Base-by-base conservation (phyloP, 805 yeast genomes). In the Monosporozyma unispora region DNA sequence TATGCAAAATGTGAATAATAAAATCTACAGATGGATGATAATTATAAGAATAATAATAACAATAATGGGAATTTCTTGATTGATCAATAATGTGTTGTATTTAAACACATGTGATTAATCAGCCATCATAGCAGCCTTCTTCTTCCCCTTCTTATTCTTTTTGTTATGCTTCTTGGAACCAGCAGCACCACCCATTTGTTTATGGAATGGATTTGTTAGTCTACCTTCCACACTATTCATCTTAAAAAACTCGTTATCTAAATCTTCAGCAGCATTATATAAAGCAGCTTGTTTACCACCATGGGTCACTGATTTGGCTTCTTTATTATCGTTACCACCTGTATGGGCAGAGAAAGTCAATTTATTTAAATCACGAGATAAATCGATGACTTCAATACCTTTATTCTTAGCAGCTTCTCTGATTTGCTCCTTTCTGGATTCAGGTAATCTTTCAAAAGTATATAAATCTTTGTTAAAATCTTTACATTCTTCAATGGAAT, bases 221-320 rank as follows among this genome's bases (percentile, higher is more conserved):
- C 76, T 78, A 3, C 95, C 95, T 53, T 74, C 73, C 3, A 82
- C 80, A 14, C 67, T 70, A 51, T 75, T 76, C 81, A 82, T 78
- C 49, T 77, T 74, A 74, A 91, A 91, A 62, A 91, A 91, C 51
- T 88, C 96, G 35, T 79, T 74, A 66, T 91, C 97, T 55, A 91
- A 72, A 57, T 87, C 93, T 40, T 80, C 87, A 33, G 91, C 88
- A 6, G 88, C 84, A 62, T 84, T 82, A 56, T 77, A 78, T 54
- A 84, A 72, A 2, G 88, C 87, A 11, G 93, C 91, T 62, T 85
- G 89, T 55, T 78, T 81, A 67, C 93, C 93, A 70, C 93, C 91
- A 58, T 85, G 83, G 50, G 77, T 79, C 46, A 77, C 75, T 9
- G 84, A 71, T 50, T 72, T 74, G 3, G 82, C 76, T 44, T 69